Percentiles rank a stretch among this genome's conserved stretches.
Conservation (phyloP, 2,329 filamentous ascomycete genomes). For the Ramularia endophylla region DNA sequence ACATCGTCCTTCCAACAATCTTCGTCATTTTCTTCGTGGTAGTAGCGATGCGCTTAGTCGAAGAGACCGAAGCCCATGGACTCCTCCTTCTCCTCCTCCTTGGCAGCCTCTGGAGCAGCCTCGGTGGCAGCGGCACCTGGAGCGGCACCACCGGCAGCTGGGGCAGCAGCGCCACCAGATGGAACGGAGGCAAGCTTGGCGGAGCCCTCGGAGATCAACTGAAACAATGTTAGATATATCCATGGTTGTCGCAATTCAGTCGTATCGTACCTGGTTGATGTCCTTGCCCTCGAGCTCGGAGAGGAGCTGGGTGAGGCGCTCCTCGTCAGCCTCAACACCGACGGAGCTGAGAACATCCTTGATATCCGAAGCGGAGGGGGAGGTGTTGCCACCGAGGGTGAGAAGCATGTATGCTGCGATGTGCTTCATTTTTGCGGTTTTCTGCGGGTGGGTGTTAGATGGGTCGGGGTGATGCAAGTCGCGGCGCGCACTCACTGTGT, state of each 20-base stretch:
- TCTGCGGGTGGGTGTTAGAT: constrained; percentile 12
- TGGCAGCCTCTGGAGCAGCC: constrained; percentile 48
- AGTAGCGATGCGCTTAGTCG: constrained; percentile 47
- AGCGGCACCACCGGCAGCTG: constrained; percentile 62
- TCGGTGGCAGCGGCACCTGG: constrained; percentile 62
- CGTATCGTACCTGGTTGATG: constrained; percentile 74
- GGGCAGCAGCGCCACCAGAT: constrained; percentile 76
- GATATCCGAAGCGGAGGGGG: constrained; percentile 79
- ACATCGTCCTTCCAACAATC: constrained; percentile 1
- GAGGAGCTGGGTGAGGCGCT: constrained; percentile 81
- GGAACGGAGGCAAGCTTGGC: constrained; percentile 96
- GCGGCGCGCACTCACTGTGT: constrained; percentile 15
- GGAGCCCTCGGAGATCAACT: constrained; percentile 89
- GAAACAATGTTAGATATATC: constrained; percentile 26
- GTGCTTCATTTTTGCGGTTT: constrained; percentile 88
- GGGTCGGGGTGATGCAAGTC: background rate
- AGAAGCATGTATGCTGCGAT: constrained; percentile 99
- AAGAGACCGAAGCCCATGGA: constrained; percentile 74
- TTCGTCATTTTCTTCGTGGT: constrained; percentile 1
- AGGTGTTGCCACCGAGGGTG: constrained; percentile 84
- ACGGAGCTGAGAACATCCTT: constrained; percentile 86
- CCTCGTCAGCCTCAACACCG: constrained; percentile 86
- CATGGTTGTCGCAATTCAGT: constrained; percentile 16
- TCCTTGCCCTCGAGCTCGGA: constrained; percentile 86
- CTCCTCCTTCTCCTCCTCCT: constrained; percentile 75